Base-by-base conservation (phyloP, 129 eudicot species). In the Dittrichia graveolens region DNA sequence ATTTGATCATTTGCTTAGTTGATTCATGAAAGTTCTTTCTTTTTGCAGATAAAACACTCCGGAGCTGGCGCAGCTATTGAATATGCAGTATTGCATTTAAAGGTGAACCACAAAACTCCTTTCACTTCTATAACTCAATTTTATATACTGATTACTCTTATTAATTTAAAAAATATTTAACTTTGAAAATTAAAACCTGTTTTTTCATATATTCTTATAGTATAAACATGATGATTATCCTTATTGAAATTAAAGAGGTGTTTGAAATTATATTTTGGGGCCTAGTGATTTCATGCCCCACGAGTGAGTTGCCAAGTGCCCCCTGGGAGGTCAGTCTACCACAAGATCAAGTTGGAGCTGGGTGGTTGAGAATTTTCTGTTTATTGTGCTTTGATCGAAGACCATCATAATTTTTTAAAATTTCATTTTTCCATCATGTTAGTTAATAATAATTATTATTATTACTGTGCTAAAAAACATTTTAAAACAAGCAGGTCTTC, bases 41-140 rank as follows among this genome's bases (percentile, higher is more conserved):
- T 31, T 16, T 77, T 78, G 71, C 92, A 93, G 98, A 79, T 69
- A 55, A 94, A 90, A 76, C 85, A 87, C 69, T 81, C 96, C 3
- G 98, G 98, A 64, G 87, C 75, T 46, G 96, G 98, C 59, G 98
- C 98, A 14, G 98, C 96, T 3, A 82, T 94, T 81, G 98, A 94
- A 84, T 94, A 87, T 88, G 98, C 98, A 57, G 96, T 94, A 0
- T 3, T 90, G 58, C 87, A 90, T 63, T 75, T 94, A 61, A 85
- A 90, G 96, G 98, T 94, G 31, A 24, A 24, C 31, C 31, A 0
- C 31, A 0, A 3, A 8, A 57, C 3, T 1, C 11, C 7, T 11
- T 40, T 6, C 8, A 24, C 10, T 34, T n/a, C 48, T 1, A 4
- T 16, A 24, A 7, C n/a, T 40, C 68, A 41, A 40, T 1, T 65